Evolutionary conservation across 148 eudicot genomes (phyloP), one percentile per base, ranked within the genome.

Genomic region (Rhododendron kiyosumense): DNA sequence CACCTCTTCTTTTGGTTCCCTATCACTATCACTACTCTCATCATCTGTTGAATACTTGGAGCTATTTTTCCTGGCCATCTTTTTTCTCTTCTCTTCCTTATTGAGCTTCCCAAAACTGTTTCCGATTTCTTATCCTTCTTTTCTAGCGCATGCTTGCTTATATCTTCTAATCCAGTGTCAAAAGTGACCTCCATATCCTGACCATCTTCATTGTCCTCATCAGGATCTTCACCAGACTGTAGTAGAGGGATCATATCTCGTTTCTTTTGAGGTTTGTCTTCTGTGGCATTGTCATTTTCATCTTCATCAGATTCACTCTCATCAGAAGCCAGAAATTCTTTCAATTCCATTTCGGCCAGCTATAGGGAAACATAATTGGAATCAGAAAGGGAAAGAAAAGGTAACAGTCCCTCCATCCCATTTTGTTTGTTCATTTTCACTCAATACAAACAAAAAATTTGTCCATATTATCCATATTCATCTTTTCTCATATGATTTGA

Each of bases 131-230:
- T 91, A 84, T 93, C 95, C 88, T 97, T 95, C 98, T 93, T 97
- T 87, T 97, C 98, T 61, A 92, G 87, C 14, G 94, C 89, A 34
- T 92, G 93, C 88, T 93, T 95, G 90, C 98, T 97, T 85, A 97
- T 67, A 90, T 94, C 95, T 92, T 97, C 98, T 54, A 97, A 92
- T 46, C 98, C 99, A 36, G 96, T 90, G 83, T 92, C 94, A 78
- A 97, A 97, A 87, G 98, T 97, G 83, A 97, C 98, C 91, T 97
- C 99, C 99, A 97, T 97, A 76, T 97, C 98, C 89, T 93, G 94
- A 61, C 82, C 92, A 83, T 94, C 93, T 7, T 94, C 91, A 34
- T 87, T 87, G 32, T 85, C 94, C 65, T 87, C 94, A 83, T 91
- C 98, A 67, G 95, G 93, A 83, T 89, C 95, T 81, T 92, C 91